Base-by-base conservation (phyloP, 2,329 filamentous ascomycete genomes). In the Fusarium floridanum region DNA sequence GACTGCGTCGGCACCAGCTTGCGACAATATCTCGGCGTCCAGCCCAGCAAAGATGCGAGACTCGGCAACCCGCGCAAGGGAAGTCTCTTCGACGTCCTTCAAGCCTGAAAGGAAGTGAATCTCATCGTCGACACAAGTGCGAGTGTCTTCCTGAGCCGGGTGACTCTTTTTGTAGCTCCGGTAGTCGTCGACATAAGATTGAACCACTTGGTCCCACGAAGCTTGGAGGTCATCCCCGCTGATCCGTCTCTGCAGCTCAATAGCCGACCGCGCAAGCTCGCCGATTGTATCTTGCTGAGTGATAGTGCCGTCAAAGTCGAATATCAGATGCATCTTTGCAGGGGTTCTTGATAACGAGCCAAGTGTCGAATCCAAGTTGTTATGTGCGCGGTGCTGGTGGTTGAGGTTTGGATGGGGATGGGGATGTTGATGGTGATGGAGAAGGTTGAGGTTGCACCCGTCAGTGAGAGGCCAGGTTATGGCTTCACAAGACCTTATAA, bases 221-320 rank as follows among this genome's bases (percentile, higher is more conserved):
- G 77, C 70, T 11, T 80, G 70, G n/a, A 87, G 80, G 45, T 85
- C 80, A 68, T 43, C 80, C 78, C 34, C 64, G 76, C 62, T 70
- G 70, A 7, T 68, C 67, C 22, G 29, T 34, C 76, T 72, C 65
- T 83, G 81, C 66, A 81, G 80, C 22, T 71, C 74, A 50, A 88
- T 84, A 63, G 85, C 86, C 27, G 83, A 83, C 20, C 82, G 74
- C 55, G 85, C 87, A 6, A 91, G 84, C 45, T 83, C 80, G 64
- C 81, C 79, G 45, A 90, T 87, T 45, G 88, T 90, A 81, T 91
- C 89, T 34, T 84, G 69, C 14, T 82, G 80, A 20, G 89, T 90
- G 73, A 91, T 89, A 17, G 89, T 91, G 69, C 88, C 88, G 80
- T 91, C 89, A 78, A 91, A 91, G 76, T 91, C 89, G 22, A 91